phyloP scores from a whole-genome alignment of 1,284 basidiomycete species.

The Trichosporon sp. region DNA sequence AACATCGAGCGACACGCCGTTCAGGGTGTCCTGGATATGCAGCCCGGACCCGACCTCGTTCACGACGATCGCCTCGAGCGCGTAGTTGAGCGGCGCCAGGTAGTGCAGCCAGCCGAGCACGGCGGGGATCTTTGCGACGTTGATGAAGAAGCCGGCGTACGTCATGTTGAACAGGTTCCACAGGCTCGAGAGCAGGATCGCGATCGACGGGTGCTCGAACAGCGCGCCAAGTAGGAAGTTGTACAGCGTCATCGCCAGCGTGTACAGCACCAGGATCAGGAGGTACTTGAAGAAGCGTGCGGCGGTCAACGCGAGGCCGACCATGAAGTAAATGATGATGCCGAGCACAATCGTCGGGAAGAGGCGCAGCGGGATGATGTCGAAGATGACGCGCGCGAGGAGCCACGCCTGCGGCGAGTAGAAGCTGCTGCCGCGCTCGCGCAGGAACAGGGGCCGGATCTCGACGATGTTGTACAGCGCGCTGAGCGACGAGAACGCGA shows the following conservation, averaged over 20 bases:
- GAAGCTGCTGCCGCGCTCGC: conserved; percentile 72
- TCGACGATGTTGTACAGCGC: conserved; percentile 80
- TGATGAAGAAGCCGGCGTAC: conserved; percentile 69
- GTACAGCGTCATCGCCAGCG: conserved; percentile 79
- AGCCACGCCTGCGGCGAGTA: conserved; percentile 65
- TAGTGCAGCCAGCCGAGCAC: conserved; percentile 84
- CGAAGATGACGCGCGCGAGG: conserved; percentile 91
- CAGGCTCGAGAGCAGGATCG: conserved; percentile 74
- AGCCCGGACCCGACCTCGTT: conserved; percentile 83
- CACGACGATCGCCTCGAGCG: conserved; percentile 73
- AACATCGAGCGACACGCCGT: conserved; percentile 73
- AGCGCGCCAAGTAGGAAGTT: conserved; percentile 79
- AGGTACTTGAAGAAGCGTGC: conserved; percentile 77
- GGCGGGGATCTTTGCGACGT: conserved; percentile 70
- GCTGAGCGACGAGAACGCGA: conserved; percentile 80
- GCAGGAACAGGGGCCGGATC: conserved; percentile 73
- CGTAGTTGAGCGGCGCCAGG: conserved; percentile 53
- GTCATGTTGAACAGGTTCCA: conserved; percentile 72
- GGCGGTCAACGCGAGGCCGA: conserved; percentile 66
- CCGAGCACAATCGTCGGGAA: conserved; percentile 91
- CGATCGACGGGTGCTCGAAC: conserved; percentile 78
- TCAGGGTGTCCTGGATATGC: conserved; percentile 68
- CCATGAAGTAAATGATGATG: conserved; percentile 93
- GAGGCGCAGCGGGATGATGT: conserved; percentile 89
- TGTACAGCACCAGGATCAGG: conserved; percentile 69